Evolutionary conservation across 148 eudicot species (phyloP).

Genomic region (Amaranthus hypochondriacus): DNA sequence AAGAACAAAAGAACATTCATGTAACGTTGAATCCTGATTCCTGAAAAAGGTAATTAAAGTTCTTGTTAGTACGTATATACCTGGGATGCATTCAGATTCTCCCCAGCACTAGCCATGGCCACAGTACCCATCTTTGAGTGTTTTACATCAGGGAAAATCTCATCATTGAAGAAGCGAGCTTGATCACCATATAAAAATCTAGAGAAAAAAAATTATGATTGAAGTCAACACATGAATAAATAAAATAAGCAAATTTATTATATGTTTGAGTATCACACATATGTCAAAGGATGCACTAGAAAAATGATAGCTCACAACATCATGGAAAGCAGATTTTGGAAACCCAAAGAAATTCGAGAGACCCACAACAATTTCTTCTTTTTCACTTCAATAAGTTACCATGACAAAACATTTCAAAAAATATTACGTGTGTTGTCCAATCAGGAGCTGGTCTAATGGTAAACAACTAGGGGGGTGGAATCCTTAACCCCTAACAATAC

Average conservation of each 20-base stretch:
- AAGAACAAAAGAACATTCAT: neutral
- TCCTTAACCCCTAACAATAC: neutral
- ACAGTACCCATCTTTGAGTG: constrained; percentile 83
- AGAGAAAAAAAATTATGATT: neutral
- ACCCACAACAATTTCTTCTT: neutral
- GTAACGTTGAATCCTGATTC: neutral
- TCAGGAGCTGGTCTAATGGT: neutral
- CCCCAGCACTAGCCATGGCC: constrained; percentile 97
- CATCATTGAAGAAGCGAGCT: constrained; percentile 91
- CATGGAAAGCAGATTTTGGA: neutral
- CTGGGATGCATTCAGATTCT: constrained; percentile 93
- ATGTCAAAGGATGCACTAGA: neutral
- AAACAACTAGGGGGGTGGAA: neutral
- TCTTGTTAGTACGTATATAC: constrained; percentile 25
- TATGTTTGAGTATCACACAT: neutral
- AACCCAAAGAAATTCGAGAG: neutral
- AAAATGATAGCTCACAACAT: neutral
- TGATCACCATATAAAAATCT: constrained; percentile 87
- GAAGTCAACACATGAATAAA: constrained; percentile 1
- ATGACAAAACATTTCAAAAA: neutral
- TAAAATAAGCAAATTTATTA: neutral
- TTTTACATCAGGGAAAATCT: constrained; percentile 71
- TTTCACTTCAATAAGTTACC: neutral
- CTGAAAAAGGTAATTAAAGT: neutral
- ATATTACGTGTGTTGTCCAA: no score